These are phyloP conservation scores for Peronospora farinosa DNA, from an alignment of 352 stramenopile species.

Conservation along the genomic window DNA sequence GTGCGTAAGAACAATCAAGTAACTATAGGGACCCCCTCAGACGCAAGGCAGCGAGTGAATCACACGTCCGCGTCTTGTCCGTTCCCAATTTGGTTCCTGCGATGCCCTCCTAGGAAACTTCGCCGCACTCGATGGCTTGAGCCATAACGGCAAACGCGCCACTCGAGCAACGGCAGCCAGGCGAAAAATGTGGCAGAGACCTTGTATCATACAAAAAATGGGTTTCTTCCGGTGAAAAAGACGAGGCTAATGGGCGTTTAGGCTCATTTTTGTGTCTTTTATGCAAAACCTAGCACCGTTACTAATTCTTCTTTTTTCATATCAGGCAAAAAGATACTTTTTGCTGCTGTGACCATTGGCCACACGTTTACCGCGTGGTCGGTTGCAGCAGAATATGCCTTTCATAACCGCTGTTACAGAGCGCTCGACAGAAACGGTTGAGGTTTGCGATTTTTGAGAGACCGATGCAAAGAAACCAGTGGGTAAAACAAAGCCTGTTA, in stretches of 20 bases:
- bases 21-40: not conserved
- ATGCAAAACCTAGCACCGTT: not conserved
- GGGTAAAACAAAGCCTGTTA: not conserved
- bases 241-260: not conserved
- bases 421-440: slow-evolving; percentile 7
- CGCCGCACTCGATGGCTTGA: slow-evolving; percentile 18
- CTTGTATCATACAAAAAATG: not conserved
- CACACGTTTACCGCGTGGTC: not conserved
- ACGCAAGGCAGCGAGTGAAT: slow-evolving; percentile 23
- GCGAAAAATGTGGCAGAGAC: slow-evolving; percentile 17
- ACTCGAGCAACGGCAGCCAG: slow-evolving; percentile 23
- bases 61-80: slow-evolving; percentile 14
- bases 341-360: not conserved
- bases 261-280: too few species aligned
- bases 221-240: not conserved
- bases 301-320: not conserved
- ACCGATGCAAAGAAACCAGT: not conserved
- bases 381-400: slow-evolving; percentile 2
- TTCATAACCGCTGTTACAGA: slow-evolving; percentile 12
- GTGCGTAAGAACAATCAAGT: slow-evolving; percentile 9
- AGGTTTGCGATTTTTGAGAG: slow-evolving; percentile 23
- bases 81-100: slow-evolving; percentile 15
- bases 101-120: slow-evolving; percentile 23
- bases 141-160: slow-evolving; percentile 23
- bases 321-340: not conserved